phyloP scores from a whole-genome alignment of 257 asterid species.

The Gentiana dahurica region DNA sequence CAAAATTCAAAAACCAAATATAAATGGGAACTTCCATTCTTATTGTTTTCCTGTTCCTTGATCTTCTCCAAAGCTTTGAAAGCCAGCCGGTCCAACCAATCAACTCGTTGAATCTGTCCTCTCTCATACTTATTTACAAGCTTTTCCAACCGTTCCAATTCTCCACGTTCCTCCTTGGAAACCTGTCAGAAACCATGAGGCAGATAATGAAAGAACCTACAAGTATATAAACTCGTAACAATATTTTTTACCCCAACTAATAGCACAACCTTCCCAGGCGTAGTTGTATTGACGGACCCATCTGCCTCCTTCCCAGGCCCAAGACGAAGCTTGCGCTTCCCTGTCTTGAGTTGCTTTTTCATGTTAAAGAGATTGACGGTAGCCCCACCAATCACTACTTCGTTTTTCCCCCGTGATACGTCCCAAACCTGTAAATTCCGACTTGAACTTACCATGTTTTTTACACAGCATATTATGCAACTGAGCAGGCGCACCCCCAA shows the following conservation, averaged over 20 bases:
- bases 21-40: constrained; percentile 81
- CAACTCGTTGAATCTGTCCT: constrained; percentile 95
- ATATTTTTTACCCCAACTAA: constrained; percentile 1
- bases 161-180: constrained; percentile 96
- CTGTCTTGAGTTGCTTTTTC: constrained; percentile 87
- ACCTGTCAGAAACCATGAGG: constrained; percentile 39
- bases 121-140: constrained; percentile 89
- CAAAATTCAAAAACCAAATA: constrained; percentile 75
- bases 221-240: constrained; percentile 2
- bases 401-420: constrained; percentile 66
- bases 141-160: constrained; percentile 90
- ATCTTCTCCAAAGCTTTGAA: constrained; percentile 90
- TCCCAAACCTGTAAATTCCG: constrained; percentile 56
- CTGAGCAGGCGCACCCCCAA: background rate
- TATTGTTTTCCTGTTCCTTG: constrained; percentile 64
- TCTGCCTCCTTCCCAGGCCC: constrained; percentile 88
- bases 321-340: constrained; percentile 91
- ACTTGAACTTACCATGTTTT: background rate
- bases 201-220: background rate
- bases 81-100: constrained; percentile 96
- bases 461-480: too few species aligned
- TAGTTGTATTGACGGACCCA: constrained; percentile 71
- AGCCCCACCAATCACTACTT: constrained; percentile 87
- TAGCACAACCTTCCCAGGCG: constrained; percentile 82
- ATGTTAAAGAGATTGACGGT: constrained; percentile 80